Conservation (phyloP, 2,329 filamentous ascomycete genomes). For the Botryotinia convoluta region DNA sequence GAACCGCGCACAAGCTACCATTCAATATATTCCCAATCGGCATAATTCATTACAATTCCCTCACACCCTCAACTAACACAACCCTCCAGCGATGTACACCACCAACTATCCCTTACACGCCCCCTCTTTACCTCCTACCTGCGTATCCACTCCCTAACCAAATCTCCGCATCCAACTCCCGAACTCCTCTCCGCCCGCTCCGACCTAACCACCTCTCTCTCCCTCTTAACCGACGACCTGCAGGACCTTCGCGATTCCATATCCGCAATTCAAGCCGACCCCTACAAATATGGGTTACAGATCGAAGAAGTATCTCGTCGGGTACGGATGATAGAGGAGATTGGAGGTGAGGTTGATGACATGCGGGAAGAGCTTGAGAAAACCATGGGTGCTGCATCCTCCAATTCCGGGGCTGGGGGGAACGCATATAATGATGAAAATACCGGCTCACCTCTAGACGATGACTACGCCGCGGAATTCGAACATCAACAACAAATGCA, state of each 20-base stretch:
- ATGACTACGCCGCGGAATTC: constrained; percentile 65
- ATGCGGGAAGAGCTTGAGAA: constrained; percentile 81
- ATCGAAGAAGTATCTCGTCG: constrained; percentile 78
- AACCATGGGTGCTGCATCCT: constrained; percentile 46
- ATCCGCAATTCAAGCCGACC: constrained; percentile 80
- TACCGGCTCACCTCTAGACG: constrained; percentile 36
- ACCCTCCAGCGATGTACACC: constrained; percentile 72
- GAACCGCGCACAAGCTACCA: not conserved
- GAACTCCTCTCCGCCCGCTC: constrained; percentile 78
- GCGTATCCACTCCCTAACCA: constrained; percentile 83
- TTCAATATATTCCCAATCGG: not conserved
- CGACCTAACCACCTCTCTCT: constrained; percentile 65
- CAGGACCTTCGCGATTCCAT: constrained; percentile 86
- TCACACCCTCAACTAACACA: constrained; percentile 7
- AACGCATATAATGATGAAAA: constrained; percentile 16
- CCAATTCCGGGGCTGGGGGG: constrained; percentile 27
- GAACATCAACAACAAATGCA: constrained; percentile 88
- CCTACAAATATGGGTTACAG: constrained; percentile 82
- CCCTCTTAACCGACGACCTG: constrained; percentile 76
- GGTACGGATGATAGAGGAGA: constrained; percentile 79
- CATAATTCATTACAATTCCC: constrained; percentile 6
- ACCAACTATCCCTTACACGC: constrained; percentile 75
- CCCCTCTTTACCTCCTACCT: constrained; percentile 92
- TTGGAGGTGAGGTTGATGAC: constrained; percentile 82
- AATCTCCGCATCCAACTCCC: constrained; percentile 56